A percentile compares a stretch with the other conserved stretches of the same genome.
Evolutionary conservation across 148 eudicot genomes (phyloP).

Genomic region (Bassia scoparia): DNA sequence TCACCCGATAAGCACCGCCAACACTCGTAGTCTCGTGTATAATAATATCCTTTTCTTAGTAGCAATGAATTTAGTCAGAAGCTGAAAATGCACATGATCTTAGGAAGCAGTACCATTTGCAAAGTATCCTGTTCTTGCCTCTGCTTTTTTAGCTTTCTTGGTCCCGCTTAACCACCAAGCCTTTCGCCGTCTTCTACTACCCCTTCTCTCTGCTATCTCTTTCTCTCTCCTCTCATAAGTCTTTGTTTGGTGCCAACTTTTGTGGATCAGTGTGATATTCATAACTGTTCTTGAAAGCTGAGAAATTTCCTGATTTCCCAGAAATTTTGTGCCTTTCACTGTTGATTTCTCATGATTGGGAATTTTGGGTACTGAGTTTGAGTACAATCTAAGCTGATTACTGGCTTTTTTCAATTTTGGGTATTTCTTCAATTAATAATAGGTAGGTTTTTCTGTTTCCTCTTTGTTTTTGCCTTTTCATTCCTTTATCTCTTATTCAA

Average conservation of each 20-base stretch:
- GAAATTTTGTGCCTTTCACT: constrained; percentile 22
- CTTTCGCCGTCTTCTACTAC: constrained; percentile 36
- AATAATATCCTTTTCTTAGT: not conserved
- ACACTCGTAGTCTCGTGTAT: no score
- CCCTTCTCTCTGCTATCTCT: constrained; percentile 3
- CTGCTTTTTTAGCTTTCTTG: constrained; percentile 18
- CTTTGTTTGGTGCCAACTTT: not conserved
- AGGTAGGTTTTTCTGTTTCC: constrained; percentile 26
- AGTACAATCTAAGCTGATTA: constrained; percentile 22
- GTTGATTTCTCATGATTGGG: constrained; percentile 32
- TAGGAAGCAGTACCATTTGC: not conserved
- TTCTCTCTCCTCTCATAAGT: constrained; percentile 2
- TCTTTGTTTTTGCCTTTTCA: constrained; percentile 4
- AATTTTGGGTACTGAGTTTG: constrained; percentile 20
- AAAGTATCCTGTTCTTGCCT: constrained; percentile 29
- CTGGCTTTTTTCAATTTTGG: constrained; percentile 16
- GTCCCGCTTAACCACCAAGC: constrained; percentile 34
- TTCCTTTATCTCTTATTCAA: constrained; percentile 13
- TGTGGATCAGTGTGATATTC: constrained; percentile 34
- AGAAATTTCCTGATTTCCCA: constrained; percentile 29
- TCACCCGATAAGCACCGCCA: no score
- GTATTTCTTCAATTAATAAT: constrained; percentile 27
- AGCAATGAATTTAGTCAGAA: not conserved
- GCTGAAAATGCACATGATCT: not conserved
- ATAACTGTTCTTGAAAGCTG: constrained; percentile 31